Percentiles rank a stretch among this genome's conserved stretches.
Evolutionary conservation across 495 filamentous ascomycete genomes (phyloP).

Genomic region (Staphylotrichum tortipilum): DNA sequence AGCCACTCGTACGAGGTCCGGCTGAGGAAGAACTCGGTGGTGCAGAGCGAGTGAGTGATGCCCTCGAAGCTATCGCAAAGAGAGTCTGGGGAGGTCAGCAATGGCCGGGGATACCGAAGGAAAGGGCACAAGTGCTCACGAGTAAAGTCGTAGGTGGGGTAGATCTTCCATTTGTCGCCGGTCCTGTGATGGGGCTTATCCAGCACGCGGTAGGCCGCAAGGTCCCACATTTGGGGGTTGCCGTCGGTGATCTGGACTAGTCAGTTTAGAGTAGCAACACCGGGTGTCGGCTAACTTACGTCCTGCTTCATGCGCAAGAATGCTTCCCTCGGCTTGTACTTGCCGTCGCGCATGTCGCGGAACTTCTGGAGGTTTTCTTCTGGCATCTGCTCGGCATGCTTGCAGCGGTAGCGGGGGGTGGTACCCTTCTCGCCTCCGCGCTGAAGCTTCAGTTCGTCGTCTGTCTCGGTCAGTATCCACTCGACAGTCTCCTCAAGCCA

Average conservation of each 20-base stretch:
- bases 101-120: too few relatives aligned
- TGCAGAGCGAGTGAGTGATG: constrained; percentile 85
- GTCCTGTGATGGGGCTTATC: constrained; percentile 66
- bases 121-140: background rate
- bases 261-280: background rate
- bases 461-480: constrained; percentile 6
- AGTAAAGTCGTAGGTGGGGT: constrained; percentile 87
- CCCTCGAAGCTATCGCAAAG: constrained; percentile 83
- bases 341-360: constrained; percentile 81
- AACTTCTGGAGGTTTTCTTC: constrained; percentile 78
- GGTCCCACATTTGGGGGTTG: constrained; percentile 67
- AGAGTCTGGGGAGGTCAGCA: constrained; percentile 39
- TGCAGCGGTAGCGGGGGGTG: constrained; percentile 64
- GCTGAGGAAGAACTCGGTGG: constrained; percentile 71
- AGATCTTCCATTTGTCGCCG: constrained; percentile 68
- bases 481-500: too few relatives aligned
- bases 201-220: constrained; percentile 71
- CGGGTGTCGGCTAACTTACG: background rate
- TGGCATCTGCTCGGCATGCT: constrained; percentile 62
- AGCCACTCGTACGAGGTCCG: constrained; percentile 85
- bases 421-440: constrained; percentile 65
- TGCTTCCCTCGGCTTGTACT: constrained; percentile 80
- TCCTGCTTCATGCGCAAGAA: constrained; percentile 90
- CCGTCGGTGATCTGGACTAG: constrained; percentile 32
- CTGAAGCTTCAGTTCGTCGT: constrained; percentile 73